Base-by-base conservation (phyloP, 495 filamentous ascomycete genomes). In the Hypoxylon trugodes region DNA sequence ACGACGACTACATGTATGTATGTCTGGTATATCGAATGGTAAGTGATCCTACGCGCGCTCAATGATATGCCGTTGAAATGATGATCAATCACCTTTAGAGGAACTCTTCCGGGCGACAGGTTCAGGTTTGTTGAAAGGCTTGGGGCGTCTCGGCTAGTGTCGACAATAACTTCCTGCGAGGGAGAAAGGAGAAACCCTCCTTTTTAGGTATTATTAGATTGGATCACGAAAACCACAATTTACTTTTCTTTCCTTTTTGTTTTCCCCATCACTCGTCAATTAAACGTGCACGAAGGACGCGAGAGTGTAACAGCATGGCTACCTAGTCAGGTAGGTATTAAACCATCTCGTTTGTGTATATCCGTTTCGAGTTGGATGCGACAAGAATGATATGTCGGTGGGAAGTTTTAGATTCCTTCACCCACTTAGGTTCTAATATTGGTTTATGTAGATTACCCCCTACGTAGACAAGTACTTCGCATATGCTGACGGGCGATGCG, bases 371-470 rank as follows among this genome's bases (percentile, higher is more conserved):
- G 60, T 38, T 38, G 36, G 46, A 36, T 45, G 45, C 52, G 46
- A 51, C 52, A 35, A n/a, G 38, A 37, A 41, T 46, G 45, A 47
- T 49, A 49, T 56, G 47, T 59, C 38, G 55, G 33, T 30, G 37
- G 25, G 24, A 38, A 43, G 48, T 54, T 55, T 46, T 49, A 50
- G 36, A 51, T 49, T 55, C 48, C 57, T 51, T 24, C 45, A 28
- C 28, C 56, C 57, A 56, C 51, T 8, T 32, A 43, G 25, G 24
- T 37, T 38, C 57, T 15, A 51, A 66, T 55, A 51, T 66, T 66
- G 57, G 56, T 47, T 52, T 57, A 24, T 40, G 51, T 60, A 35
- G 35, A 42, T 59, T 60, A 60, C 43, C 50, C 59, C 59, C 51
- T 56, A 45, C 45, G n/a, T n/a, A n/a, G n/a, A n/a, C n/a, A n/a